A percentile compares a stretch with the other conserved stretches of the same genome.
Evolutionary conservation across 148 eudicot genomes (phyloP).

Genomic region (Silene latifolia): DNA sequence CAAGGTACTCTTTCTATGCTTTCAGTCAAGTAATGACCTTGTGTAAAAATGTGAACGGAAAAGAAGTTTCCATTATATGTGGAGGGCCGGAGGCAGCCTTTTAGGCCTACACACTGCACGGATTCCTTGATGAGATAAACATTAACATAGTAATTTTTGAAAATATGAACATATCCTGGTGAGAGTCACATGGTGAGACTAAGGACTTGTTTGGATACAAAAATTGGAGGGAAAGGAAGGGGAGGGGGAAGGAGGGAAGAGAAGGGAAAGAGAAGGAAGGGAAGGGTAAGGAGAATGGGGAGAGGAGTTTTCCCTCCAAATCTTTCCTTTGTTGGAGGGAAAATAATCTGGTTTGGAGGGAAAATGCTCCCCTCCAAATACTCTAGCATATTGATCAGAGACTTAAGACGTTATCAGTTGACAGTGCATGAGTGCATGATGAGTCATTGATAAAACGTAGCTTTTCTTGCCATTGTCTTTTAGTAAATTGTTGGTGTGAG

Average conservation of each 20-base stretch:
- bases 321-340: too few relatives aligned
- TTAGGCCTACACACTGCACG: background rate
- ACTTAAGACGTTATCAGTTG: background rate
- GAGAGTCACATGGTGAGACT: background rate
- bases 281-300: background rate
- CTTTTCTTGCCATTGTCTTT: slow-evolving; percentile 10
- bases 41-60: background rate
- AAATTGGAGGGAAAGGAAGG: too few relatives aligned
- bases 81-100: background rate
- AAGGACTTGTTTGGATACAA: background rate
- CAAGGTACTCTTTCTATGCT: slow-evolving; percentile 49
- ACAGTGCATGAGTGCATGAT: background rate
- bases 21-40: background rate
- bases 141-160: background rate
- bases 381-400: slow-evolving; percentile 9
- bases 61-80: background rate
- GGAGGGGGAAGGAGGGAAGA: too few relatives aligned
- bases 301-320: too few relatives aligned
- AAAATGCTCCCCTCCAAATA: background rate
- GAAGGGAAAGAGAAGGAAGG: too few relatives aligned
- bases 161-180: background rate
- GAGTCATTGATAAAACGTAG: background rate
- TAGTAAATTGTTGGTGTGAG: background rate
- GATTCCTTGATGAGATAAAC: background rate
- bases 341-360: too few relatives aligned